A percentile compares a stretch with the other conserved stretches of the same genome.
Evolutionary conservation across 768 basidiomycete genomes (phyloP).

Genomic region (Tylopilus rubrobrunneus): DNA sequence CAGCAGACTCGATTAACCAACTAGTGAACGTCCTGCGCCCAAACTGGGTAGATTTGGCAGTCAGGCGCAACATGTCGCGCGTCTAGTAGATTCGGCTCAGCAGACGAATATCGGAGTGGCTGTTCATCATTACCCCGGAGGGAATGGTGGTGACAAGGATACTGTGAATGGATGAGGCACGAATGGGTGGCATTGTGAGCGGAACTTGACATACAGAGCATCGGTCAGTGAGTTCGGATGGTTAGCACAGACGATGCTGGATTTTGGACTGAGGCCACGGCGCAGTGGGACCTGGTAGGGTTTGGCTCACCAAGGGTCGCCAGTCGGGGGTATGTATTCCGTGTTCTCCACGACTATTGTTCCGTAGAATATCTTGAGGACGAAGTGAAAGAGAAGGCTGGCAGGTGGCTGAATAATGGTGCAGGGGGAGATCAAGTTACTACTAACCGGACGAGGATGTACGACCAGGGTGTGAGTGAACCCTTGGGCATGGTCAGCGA

Average conservation of each 20-base stretch:
- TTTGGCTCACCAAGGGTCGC: slow-evolving; percentile 62
- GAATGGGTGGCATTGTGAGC: not conserved
- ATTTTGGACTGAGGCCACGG: not conserved
- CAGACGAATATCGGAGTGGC: slow-evolving; percentile 1
- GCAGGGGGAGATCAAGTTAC: not conserved
- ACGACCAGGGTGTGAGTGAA: slow-evolving; percentile 57
- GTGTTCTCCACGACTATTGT: slow-evolving; percentile 81
- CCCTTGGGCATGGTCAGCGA: slow-evolving; percentile 32
- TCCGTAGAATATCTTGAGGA: slow-evolving; percentile 89
- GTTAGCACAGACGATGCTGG: slow-evolving; percentile 80
- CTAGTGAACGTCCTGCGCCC: slow-evolving; percentile 80
- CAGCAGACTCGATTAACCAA: slow-evolving; percentile 87
- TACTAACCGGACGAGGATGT: slow-evolving; percentile 61
- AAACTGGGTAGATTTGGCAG: slow-evolving; percentile 86
- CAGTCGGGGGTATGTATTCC: slow-evolving; percentile 65
- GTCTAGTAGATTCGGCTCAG: slow-evolving; percentile 38
- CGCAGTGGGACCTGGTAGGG: not conserved
- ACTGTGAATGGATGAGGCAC: slow-evolving; percentile 32
- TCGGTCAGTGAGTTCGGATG: slow-evolving; percentile 86
- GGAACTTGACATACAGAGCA: slow-evolving; percentile 57
- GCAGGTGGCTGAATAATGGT: not conserved
- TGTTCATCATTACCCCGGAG: slow-evolving; percentile 43
- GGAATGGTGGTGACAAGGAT: slow-evolving; percentile 75
- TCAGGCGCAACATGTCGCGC: slow-evolving; percentile 77
- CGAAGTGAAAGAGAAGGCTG: slow-evolving; percentile 73